Evolutionary conservation across 352 stramenopile genomes (phyloP), one percentile per base, ranked within the genome.

Genomic region (Phytopythium mirpurense): DNA sequence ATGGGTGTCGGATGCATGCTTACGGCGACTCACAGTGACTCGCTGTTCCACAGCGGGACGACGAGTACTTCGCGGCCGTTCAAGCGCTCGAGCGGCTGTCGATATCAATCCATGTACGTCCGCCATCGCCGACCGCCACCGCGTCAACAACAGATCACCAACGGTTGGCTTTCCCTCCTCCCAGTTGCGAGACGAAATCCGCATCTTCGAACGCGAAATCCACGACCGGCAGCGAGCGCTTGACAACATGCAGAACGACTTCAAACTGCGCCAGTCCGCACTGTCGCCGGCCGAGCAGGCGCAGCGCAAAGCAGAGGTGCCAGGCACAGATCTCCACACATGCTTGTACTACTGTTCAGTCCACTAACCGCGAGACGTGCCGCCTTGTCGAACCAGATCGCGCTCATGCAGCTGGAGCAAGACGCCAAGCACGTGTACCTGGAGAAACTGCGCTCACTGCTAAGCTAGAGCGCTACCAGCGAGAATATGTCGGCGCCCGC

Each of bases 351-450:
- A 10, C 9, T n/a, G 59, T 21, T 51, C 15, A 23, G 12, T 16
- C 53, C 26, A 48, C 21, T 49, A 52, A 27, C 40, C 19, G 5
- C 3, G 19, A 24, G 18, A 7, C 27, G 44, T 40, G 18, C 50
- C 16, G 45, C 7, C 36, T 56, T 48, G 10, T 35, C n/a, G 18
- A 37, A 19, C 0, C 24, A 91, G 81, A 62, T 89, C 35, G 65
- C 81, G 24, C 62, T 91, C 16, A 60, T 88, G 23, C 68, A 91
- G 34, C 54, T 91, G 10, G 76, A 89, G 60, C 65, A 88, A n/a
- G 54, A 83, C 52, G 69, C 78, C 18, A 88, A 89, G 38, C 32
- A 73, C n/a, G 74, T 78, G 8, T 89, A 89, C 54, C 65, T 91
- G 32, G 67, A 73, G n/a, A 78, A 78, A 54, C 54, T 86, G 46